These are phyloP conservation scores for Logfia minima DNA, from an alignment of 129 eudicot species.

Conservation along the genomic window DNA sequence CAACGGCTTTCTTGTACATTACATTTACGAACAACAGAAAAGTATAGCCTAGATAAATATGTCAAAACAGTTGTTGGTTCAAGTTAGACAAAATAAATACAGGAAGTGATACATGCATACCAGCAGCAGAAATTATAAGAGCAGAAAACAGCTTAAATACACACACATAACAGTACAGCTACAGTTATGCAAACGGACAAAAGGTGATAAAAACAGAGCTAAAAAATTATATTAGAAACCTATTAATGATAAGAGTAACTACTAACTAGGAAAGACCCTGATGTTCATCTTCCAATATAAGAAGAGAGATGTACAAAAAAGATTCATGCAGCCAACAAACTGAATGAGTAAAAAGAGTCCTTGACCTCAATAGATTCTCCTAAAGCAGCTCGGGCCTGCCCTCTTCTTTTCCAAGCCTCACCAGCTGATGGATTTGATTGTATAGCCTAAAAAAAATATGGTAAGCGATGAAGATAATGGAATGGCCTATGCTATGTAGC, in stretches of 20 bases:
- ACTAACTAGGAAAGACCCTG: not conserved
- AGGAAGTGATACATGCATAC: slow-evolving; percentile 19
- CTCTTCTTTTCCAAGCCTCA: slow-evolving; percentile 99
- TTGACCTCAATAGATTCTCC: slow-evolving; percentile 90
- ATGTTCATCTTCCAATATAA: not conserved
- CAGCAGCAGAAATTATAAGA: slow-evolving; percentile 11
- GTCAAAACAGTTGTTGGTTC: slow-evolving; percentile 3
- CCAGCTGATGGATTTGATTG: slow-evolving; percentile 92
- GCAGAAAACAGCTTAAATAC: slow-evolving; percentile 14
- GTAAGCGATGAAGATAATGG: slow-evolving; percentile 2
- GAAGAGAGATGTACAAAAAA: not conserved
- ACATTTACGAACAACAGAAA: not conserved
- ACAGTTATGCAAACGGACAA: not conserved
- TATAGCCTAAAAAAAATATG: slow-evolving; percentile 54
- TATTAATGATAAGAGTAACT: not conserved
- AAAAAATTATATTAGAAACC: not conserved
- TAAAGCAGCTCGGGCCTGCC: slow-evolving; percentile 98
- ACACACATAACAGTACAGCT: not conserved
- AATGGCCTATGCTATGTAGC: slow-evolving; percentile 13
- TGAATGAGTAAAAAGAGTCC: slow-evolving; percentile 14
- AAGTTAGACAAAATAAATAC: slow-evolving; percentile 2
- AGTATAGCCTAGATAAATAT: slow-evolving; percentile 14
- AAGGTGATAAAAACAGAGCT: not conserved
- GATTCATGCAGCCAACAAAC: slow-evolving; percentile 7
- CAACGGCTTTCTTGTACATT: slow-evolving; percentile 11